Evolutionary conservation across 2,329 filamentous ascomycete genomes (phyloP), one percentile per base, ranked within the genome.

Genomic region (Chrysoporthe cubensis): DNA sequence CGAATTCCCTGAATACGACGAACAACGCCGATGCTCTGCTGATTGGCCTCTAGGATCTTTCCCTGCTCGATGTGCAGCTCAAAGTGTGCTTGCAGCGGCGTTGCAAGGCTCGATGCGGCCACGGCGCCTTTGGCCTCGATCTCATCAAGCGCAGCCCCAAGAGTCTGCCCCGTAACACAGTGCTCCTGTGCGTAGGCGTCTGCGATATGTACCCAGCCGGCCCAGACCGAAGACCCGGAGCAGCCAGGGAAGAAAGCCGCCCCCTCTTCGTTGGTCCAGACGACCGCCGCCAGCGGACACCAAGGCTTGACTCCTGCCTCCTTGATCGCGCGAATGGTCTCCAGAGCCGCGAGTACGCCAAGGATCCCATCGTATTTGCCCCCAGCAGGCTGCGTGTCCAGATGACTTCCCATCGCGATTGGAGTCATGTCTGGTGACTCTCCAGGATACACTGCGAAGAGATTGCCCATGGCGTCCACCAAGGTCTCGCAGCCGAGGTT

Each of bases 341-440:
- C 90, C 3, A 92, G 82, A 0, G 87, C 90, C 3, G 90, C 86
- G 42, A 85, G 83, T n/a, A 92, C 85, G 26, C 90, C 90, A 1
- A 93, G 78, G 56, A 92, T 90, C 1, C 90, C 90, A 75, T 91
- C 89, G 71, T 91, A 91, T 34, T 88, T 78, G 2, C 88, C 88
- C 7, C 88, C 88, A 4, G 75, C 75, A 8, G 84, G 83, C 69
- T 85, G 84, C 2, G 84, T 86, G 73, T 87, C 85, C 5, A 87
- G 75, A 77, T 91, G 88, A 42, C 85, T 88, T 18, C 89, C 89
- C 13, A 86, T 87, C 71, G 86, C 89, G 1, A 87, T 90, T 3
- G 89, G 83, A n/a, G 86, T 83, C 1, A 86, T 87, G 48, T 85
- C 82, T 37, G 82, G 79, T 65, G 79, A 78, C 70, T 84, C 79